phyloP scores from a whole-genome alignment of 306 rosid genomes.

The Sicyos edulis region DNA sequence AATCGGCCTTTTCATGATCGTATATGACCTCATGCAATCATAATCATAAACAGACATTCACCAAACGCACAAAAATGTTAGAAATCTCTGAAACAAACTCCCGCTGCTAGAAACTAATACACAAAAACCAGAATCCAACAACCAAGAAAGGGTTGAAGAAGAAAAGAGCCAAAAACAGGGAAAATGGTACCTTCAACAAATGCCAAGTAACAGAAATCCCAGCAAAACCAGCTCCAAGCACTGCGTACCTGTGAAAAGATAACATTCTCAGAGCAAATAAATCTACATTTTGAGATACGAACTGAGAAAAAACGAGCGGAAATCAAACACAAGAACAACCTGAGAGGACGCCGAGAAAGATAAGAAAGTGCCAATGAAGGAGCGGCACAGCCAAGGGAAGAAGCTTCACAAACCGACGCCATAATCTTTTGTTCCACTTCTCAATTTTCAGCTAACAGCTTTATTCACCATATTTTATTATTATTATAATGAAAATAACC shows the following conservation, averaged over 20 bases:
- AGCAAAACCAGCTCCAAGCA: constrained; percentile 96
- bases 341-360: constrained; percentile 41
- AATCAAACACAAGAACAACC: constrained; percentile 35
- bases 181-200: constrained; percentile 44
- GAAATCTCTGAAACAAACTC: not conserved
- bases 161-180: not conserved
- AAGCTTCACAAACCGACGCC: not conserved
- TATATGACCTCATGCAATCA: not conserved
- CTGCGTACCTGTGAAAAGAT: constrained; percentile 47
- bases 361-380: constrained; percentile 29
- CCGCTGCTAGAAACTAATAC: not conserved
- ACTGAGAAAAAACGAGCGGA: not conserved
- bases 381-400: constrained; percentile 15
- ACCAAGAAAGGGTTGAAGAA: not conserved
- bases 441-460: too few species aligned
- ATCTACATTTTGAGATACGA: not conserved
- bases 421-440: not conserved
- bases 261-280: not conserved
- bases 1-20: too few species aligned
- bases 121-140: not conserved
- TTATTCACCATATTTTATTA: too few species aligned
- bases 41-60: constrained; percentile 11
- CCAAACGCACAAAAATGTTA: not conserved
- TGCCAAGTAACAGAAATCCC: constrained; percentile 88
- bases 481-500: too few species aligned